These are phyloP conservation scores for Typha latifolia DNA, from an alignment of 176 grass and related monocot genomes.

Conservation along the genomic window DNA sequence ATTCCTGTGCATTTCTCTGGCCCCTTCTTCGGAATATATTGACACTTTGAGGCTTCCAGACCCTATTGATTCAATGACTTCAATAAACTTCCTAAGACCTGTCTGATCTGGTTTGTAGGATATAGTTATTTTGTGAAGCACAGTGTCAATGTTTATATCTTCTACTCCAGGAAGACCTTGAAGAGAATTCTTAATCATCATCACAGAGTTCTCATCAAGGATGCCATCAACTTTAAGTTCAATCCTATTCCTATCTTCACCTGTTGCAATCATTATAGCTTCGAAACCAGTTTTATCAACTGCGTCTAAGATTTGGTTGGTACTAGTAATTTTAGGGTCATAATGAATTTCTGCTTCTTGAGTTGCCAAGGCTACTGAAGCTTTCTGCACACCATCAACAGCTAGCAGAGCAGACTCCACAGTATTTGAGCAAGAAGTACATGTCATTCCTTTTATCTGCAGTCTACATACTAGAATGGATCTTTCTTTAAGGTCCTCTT, in stretches of 20 bases:
- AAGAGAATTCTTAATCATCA: constrained; percentile 56
- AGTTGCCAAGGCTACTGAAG: constrained; percentile 69
- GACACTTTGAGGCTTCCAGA: constrained; percentile 46
- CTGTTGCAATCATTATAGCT: constrained; percentile 56
- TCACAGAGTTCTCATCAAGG: constrained; percentile 32
- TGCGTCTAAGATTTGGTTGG: constrained; percentile 38
- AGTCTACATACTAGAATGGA: constrained; percentile 59
- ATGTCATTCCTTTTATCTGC: constrained; percentile 90
- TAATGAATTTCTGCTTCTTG: constrained; percentile 86
- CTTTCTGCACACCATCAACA: constrained; percentile 66
- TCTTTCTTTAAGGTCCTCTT: constrained; percentile 71
- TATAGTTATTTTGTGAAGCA: constrained; percentile 63
- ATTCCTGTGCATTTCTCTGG: constrained; percentile 54
- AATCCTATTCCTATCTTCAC: constrained; percentile 75
- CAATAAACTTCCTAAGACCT: constrained; percentile 72
- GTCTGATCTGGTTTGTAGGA: constrained; percentile 83
- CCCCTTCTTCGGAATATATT: constrained; percentile 67
- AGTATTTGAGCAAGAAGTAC: constrained; percentile 65
- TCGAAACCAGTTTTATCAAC: constrained; percentile 73
- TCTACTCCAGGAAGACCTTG: constrained; percentile 74
- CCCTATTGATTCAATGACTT: constrained; percentile 61
- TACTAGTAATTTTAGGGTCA: constrained; percentile 41
- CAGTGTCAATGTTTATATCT: constrained; percentile 37
- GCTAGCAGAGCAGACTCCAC: constrained; percentile 63
- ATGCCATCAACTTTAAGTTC: constrained; percentile 64